Base-by-base conservation (phyloP, 139 green algal genomes). In the Chlorella vulgaris region DNA sequence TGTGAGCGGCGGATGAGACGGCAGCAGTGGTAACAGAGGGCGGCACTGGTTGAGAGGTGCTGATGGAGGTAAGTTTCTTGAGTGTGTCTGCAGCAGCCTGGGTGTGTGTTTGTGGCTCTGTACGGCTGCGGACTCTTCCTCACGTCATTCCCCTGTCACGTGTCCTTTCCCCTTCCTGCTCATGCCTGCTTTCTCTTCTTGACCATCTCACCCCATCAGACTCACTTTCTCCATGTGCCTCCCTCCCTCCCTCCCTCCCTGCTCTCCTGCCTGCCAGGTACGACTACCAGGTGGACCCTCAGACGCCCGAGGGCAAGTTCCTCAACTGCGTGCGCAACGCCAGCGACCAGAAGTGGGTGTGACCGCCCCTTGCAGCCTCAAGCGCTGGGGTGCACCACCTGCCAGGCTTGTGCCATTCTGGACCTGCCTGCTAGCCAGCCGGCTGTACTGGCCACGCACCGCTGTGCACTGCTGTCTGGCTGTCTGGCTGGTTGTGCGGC, bases 241-340 rank as follows among this genome's bases (percentile, higher is more conserved):
- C 10, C 73, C n/a, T n/a, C n/a, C n/a, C n/a, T n/a, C n/a, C n/a
- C n/a, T n/a, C n/a, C n/a, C n/a, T n/a, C n/a, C n/a, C n/a, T n/a
- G n/a, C n/a, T n/a, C n/a, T n/a, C n/a, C n/a, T n/a, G 28, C 39
- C n/a, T 19, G 13, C 2, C 10, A 89, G 96, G 87, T 99, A 99
- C 84, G 90, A 97, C 89, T 66, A 93, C 66, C 51, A 93, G 36
- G 92, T 94, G 3, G 91, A 83, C 19, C 40, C 88, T 5, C 94
- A 93, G 43, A 90, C 60, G 39, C 89, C 86, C 26, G 96, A 99
- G 90, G 92, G 89, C 18, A 88, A 96, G 3, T 85, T 99, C 40
- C 35, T 99, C 47, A 93, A 99, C 69, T 87, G 88, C 13, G 93
- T 86, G 88, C 88, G 83, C 61, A 97, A 97, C 83, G 90, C 96